These are phyloP conservation scores for Epithele typhae DNA, from an alignment of 768 basidiomycete species.

Conservation along the genomic window DNA sequence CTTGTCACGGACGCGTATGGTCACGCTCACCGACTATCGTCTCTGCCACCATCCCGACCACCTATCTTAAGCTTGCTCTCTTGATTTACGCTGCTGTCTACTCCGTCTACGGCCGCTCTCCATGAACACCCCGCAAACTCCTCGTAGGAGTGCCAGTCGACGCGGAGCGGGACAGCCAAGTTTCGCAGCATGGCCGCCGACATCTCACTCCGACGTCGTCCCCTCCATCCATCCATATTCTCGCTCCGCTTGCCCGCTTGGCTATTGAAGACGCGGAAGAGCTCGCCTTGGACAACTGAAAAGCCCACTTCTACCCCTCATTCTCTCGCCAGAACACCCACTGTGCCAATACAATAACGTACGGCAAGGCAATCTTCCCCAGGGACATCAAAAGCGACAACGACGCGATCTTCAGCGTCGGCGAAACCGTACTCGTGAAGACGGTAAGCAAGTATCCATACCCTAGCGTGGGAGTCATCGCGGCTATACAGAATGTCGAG, in stretches of 20 bases:
- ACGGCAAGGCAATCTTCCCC: conserved; percentile 1
- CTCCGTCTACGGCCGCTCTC: no score
- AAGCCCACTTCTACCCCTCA: conserved; percentile 18
- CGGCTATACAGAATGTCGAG: conserved; percentile 61
- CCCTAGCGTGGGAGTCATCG: conserved; percentile 69
- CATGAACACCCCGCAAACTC: no score
- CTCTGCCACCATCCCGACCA: no score
- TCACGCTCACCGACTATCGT: no score
- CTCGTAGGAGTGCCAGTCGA: no score
- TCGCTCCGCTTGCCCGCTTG: conserved; percentile 15
- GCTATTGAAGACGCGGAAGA: conserved; percentile 15
- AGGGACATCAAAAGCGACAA: background rate
- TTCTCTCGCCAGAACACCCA: background rate
- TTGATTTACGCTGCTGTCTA: no score
- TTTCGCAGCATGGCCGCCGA: no score
- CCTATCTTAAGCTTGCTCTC: no score
- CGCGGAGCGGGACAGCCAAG: no score
- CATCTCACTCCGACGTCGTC: conserved; percentile 18
- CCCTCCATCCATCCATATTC: conserved; percentile 12
- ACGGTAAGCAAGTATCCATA: conserved; percentile 13
- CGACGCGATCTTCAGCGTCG: conserved; percentile 39
- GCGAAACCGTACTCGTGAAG: conserved; percentile 64
- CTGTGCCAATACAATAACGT: background rate
- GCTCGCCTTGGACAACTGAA: conserved; percentile 10
- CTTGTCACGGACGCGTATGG: no score